Base-by-base conservation (phyloP, 805 yeast species). In the Starmerella powellii region DNA sequence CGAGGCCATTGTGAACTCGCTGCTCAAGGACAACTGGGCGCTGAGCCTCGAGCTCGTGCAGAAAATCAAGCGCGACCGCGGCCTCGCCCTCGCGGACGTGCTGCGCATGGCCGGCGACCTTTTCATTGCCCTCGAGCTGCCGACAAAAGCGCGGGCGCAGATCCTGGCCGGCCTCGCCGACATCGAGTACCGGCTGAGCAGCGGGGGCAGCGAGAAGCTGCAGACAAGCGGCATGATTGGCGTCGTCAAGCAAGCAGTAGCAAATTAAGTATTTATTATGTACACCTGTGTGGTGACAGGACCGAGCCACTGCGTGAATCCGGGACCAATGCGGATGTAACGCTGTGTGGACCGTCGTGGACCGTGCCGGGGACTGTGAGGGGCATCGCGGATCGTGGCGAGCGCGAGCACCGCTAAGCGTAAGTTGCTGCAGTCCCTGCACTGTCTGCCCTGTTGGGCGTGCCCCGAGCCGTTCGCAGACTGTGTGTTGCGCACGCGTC, bases 221-320 rank as follows among this genome's bases (percentile, higher is more conserved):
- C 96, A 88, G 57, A 73, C 84, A 34, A 81, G 91, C 55, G 96
- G 95, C 2, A 77, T 82, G 41, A 79, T 91, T 42, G 95, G 95
- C 0, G 84, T 79, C 6, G 75, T 91, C 15, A 44, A 44, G 17
- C 31, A 31, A 18, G 41, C 47, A 4, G 31, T 30, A 3, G n/a
- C n/a, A n/a, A n/a, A n/a, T n/a, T n/a, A n/a, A n/a, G n/a, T n/a
- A n/a, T n/a, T n/a, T n/a, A n/a, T n/a, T n/a, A n/a, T n/a, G n/a
- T n/a, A n/a, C n/a, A n/a, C n/a, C n/a, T n/a, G n/a, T n/a, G n/a
- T n/a, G n/a, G n/a, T n/a, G n/a, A n/a, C n/a, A n/a, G n/a, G n/a
- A n/a, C n/a, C n/a, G n/a, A n/a, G n/a, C n/a, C n/a, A n/a, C n/a
- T n/a, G n/a, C n/a, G n/a, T n/a, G n/a, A n/a, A n/a, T n/a, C n/a